phyloP scores from a whole-genome alignment of 169 alveolate genomes.

The Hepatocystis sp. region DNA sequence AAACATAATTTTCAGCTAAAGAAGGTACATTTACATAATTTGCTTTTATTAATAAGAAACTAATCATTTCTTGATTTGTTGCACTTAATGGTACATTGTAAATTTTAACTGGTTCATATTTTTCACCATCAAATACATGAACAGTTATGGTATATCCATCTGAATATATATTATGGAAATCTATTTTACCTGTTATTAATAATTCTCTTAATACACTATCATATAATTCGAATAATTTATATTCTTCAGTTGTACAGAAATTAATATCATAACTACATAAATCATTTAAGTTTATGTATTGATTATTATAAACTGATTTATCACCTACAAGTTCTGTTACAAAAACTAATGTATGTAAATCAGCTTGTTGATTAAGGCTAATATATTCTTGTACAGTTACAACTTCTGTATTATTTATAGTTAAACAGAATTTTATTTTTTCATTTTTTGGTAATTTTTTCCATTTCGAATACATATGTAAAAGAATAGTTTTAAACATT shows the following conservation, averaged over 20 bases:
- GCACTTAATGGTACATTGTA: slow-evolving; percentile 65
- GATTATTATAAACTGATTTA: neutral
- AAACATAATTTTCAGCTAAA: slow-evolving; percentile 37
- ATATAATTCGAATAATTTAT: slow-evolving; percentile 19
- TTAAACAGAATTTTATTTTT: slow-evolving; percentile 44
- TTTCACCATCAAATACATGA: slow-evolving; percentile 41
- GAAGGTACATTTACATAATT: slow-evolving; percentile 41
- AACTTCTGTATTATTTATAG: slow-evolving; percentile 26
- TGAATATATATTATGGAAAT: slow-evolving; percentile 22
- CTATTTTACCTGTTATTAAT: slow-evolving; percentile 23
- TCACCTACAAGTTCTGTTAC: slow-evolving; percentile 6
- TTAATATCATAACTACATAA: slow-evolving; percentile 4
- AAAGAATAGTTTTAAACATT: slow-evolving; percentile 26
- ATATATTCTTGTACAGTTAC: slow-evolving; percentile 20
- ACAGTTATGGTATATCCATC: slow-evolving; percentile 41
- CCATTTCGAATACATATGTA: slow-evolving; percentile 54
- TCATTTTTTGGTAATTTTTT: slow-evolving; percentile 47
- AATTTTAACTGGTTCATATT: slow-evolving; percentile 14
- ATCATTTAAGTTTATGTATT: slow-evolving; percentile 32
- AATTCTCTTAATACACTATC: slow-evolving; percentile 60
- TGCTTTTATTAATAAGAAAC: slow-evolving; percentile 47
- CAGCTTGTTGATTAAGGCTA: slow-evolving; percentile 22
- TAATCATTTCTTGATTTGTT: slow-evolving; percentile 65
- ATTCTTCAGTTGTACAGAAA: slow-evolving; percentile 14
- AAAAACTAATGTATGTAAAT: slow-evolving; percentile 39